These are phyloP conservation scores for Plasmopara muralis DNA, from an alignment of 352 stramenopile species.

Conservation along the genomic window DNA sequence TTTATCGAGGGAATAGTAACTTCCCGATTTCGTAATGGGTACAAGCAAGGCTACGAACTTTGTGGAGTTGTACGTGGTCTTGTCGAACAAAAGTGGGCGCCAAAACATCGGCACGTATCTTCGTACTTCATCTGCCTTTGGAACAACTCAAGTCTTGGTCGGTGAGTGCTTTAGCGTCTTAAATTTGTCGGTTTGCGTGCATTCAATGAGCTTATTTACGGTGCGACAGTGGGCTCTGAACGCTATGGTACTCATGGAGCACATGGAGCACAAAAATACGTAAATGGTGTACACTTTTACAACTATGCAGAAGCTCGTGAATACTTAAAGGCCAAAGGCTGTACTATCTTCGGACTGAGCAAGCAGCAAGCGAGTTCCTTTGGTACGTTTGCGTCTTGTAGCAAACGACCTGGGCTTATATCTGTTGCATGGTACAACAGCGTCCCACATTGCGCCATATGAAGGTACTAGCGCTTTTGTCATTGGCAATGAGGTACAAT, in stretches of 20 bases:
- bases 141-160: conserved; percentile 63
- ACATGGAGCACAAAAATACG: conserved; percentile 75
- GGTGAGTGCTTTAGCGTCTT: conserved; percentile 27
- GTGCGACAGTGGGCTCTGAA: conserved; percentile 47
- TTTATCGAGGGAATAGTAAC: no score
- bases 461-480: conserved; percentile 59
- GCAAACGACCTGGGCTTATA: conserved; percentile 5
- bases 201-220: neutral
- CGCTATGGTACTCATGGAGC: conserved; percentile 75
- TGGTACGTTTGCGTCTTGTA: conserved; percentile 17
- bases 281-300: conserved; percentile 68
- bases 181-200: neutral
- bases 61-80: conserved; percentile 58
- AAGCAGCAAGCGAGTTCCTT: conserved; percentile 16
- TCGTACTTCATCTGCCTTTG: conserved; percentile 67
- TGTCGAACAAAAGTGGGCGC: conserved; percentile 63
- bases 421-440: conserved; percentile 26
- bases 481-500: conserved; percentile 59
- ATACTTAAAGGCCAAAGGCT: conserved; percentile 53
- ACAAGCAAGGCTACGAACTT: neutral
- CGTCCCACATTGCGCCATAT: conserved; percentile 40
- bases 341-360: conserved; percentile 53
- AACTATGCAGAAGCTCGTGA: conserved; percentile 47
- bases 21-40: no score
- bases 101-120: conserved; percentile 79